Conservation (phyloP, 257 asterid species). For the Capsicum baccatum region DNA sequence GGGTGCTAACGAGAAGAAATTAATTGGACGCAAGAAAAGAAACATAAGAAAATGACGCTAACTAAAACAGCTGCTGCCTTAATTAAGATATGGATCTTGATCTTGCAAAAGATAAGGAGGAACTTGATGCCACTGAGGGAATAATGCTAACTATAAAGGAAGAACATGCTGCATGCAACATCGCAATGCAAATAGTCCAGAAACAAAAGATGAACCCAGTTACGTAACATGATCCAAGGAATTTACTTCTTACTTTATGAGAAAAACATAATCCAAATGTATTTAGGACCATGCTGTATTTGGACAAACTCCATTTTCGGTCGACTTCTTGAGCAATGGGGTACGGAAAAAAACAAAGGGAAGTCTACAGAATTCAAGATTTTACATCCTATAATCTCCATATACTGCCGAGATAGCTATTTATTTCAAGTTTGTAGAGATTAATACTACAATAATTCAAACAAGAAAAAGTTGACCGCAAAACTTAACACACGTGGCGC, state of each 20-base stretch:
- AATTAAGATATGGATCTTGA: not conserved
- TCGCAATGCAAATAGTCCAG: not conserved
- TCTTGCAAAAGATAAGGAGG: not conserved
- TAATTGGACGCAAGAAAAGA: not conserved
- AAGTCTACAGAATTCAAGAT: not conserved
- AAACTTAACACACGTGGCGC: not conserved
- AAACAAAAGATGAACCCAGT: not conserved
- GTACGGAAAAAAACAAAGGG: not conserved
- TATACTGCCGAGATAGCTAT: not conserved
- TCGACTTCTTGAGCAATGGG: not conserved
- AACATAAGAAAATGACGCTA: not conserved
- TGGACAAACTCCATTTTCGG: not conserved
- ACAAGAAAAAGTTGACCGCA: not conserved
- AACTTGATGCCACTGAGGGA: not conserved
- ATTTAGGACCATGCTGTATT: not conserved
- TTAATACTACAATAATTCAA: not conserved
- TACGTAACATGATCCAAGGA: constrained; percentile 5
- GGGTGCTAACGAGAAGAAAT: not conserved
- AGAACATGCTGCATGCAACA: not conserved
- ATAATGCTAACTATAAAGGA: not conserved
- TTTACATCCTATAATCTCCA: not conserved
- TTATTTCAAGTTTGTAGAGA: not conserved
- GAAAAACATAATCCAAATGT: not conserved
- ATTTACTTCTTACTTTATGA: constrained; percentile 14
- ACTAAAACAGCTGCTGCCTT: not conserved